phyloP scores from a whole-genome alignment of 192 early-diverging fungal species.

The Umbelopsis vinacea region DNA sequence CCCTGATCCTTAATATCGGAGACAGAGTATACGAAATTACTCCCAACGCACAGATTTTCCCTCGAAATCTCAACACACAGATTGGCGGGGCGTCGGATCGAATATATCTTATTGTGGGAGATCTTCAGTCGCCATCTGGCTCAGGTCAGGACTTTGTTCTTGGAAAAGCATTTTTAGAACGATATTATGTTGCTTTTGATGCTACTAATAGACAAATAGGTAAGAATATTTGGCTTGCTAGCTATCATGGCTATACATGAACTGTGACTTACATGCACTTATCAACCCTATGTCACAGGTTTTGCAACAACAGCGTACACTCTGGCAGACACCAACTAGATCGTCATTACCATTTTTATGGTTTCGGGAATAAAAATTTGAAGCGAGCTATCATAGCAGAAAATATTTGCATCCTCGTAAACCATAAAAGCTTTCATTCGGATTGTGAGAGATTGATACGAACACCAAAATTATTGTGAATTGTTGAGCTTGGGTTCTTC shows the following conservation, averaged over 20 bases:
- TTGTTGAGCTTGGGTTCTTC: no score
- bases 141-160: constrained; percentile 36
- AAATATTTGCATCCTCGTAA: no score
- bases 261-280: no score
- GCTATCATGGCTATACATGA: no score
- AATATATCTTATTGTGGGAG: constrained; percentile 22
- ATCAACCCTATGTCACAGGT: neutral
- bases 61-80: neutral
- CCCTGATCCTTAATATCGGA: constrained; percentile 29
- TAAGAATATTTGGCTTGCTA: no score
- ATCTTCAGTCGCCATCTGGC: neutral
- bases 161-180: constrained; percentile 56
- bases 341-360: neutral
- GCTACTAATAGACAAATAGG: neutral
- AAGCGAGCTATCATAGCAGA: no score
- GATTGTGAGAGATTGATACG: no score
- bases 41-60: constrained; percentile 29
- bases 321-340: neutral
- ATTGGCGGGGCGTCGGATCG: constrained; percentile 3
- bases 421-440: no score
- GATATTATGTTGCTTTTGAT: constrained; percentile 51
- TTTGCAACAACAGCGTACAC: neutral
- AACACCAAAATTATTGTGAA: no score
- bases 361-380: neutral
- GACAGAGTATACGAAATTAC: constrained; percentile 21